Base-by-base conservation (phyloP, 306 rosid species). In the Inga laurina region DNA sequence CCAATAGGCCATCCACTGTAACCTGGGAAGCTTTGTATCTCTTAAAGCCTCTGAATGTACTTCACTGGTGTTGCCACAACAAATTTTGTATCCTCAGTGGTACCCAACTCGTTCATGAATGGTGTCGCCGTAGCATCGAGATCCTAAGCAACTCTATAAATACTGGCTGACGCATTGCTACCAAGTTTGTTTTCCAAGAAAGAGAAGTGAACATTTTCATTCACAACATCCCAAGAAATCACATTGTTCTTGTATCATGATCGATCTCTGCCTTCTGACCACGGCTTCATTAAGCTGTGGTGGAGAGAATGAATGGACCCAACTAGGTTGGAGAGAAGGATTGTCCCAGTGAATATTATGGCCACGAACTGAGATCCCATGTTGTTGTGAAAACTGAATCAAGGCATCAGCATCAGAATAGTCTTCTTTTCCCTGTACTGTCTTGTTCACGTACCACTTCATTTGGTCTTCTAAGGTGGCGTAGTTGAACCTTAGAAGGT, bases 151-250 rank as follows among this genome's bases (percentile, higher is more conserved):
- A 70, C 52, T 41, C 43, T 12, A 70, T 19, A 70, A 39, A 70
- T 70, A 24, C 19, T 70, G 0, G 75, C 75, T 1, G 75, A 70
- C 5, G 24, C 32, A n/a, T 70, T 43, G 7, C 52, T 43, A 19
- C 75, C 52, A 2, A 41, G 75, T 43, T 4, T 41, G 52, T 34
- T 70, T n/a, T 70, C 75, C 2, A 70, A 24, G 34, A 70, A 70
- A 70, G 27, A 39, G n/a, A 3, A 70, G 52, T 41, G 75, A 27
- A 93, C 84, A 85, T 91, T 91, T 84, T 93, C 94, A 70, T 91
- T 93, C 79, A 93, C 75, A 21, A 93, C 97, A 85, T 93, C 97
- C 97, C 95, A 93, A 82, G 91, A 90, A 85, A 91, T 93, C 49
- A 93, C 94, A 93, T 35, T 66, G 52, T 70, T 24, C 75, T 13